Conservation (phyloP, 2,329 filamentous ascomycete genomes). For the Coniochaeta sp. region DNA sequence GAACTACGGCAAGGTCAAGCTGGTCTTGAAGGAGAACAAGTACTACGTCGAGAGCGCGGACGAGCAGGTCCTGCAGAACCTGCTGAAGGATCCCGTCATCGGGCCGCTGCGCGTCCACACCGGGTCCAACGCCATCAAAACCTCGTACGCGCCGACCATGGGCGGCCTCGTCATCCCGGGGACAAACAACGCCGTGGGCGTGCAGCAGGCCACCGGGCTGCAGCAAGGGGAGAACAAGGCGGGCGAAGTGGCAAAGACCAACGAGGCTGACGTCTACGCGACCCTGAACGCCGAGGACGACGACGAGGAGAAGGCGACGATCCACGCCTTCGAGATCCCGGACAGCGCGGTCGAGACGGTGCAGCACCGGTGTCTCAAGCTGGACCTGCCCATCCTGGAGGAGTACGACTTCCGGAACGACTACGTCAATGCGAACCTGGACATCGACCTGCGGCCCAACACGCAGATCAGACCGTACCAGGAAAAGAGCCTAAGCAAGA, state of each 20-base stretch:
- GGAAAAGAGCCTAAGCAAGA: conserved; percentile 95
- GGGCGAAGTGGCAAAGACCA: conserved; percentile 41
- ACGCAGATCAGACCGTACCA: conserved; percentile 93
- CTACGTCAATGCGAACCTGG: conserved; percentile 77
- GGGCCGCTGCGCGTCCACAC: conserved; percentile 67
- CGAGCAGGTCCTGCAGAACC: conserved; percentile 72
- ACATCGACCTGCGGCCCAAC: conserved; percentile 85
- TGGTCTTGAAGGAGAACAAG: conserved; percentile 89
- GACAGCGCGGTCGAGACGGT: conserved; percentile 78
- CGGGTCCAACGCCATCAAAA: conserved; percentile 63
- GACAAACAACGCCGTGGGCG: conserved; percentile 85
- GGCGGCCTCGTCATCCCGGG: conserved; percentile 86
- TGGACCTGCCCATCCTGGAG: conserved; percentile 83
- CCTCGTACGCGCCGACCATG: conserved; percentile 78
- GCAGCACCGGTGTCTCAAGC: conserved; percentile 79
- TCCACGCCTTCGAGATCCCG: conserved; percentile 88
- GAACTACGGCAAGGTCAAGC: conserved; percentile 91
- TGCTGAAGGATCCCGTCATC: conserved; percentile 81
- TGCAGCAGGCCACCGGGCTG: conserved; percentile 60
- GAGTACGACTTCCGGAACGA: conserved; percentile 98
- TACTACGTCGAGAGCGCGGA: conserved; percentile 93
- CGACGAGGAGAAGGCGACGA: conserved; percentile 70
- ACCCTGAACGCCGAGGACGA: conserved; percentile 74
- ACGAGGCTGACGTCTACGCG: conserved; percentile 63
- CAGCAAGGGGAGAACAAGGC: conserved; percentile 26